These are phyloP conservation scores for Blastobotrys ciferrii DNA, from an alignment of 1,139 yeast species.

Conservation along the genomic window DNA sequence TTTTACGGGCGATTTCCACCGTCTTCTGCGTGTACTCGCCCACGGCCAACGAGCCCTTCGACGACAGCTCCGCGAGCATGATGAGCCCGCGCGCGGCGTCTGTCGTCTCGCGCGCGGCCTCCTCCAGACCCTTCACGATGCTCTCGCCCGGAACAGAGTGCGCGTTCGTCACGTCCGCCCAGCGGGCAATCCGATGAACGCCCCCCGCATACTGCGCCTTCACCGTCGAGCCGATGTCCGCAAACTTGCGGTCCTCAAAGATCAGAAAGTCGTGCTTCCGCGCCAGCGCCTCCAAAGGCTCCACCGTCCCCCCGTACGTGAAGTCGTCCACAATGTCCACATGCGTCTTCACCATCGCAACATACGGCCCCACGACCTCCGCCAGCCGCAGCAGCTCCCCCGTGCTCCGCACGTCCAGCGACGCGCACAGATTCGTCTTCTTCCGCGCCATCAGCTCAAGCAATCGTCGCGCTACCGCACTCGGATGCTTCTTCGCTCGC, in stretches of 20 bases:
- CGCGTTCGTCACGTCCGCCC: constrained; percentile 98
- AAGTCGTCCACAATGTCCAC: constrained; percentile 91
- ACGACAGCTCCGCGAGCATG: constrained; percentile 94
- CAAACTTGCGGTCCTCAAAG: constrained; percentile 96
- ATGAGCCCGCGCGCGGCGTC: constrained; percentile 68
- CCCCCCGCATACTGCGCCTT: constrained; percentile 93
- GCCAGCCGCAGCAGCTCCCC: constrained; percentile 66
- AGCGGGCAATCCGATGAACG: constrained; percentile 77
- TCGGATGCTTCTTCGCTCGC: constrained; percentile 68
- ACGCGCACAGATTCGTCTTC: constrained; percentile 89
- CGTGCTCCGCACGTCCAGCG: constrained; percentile 86
- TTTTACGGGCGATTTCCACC: constrained; percentile 83
- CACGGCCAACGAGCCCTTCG: constrained; percentile 87
- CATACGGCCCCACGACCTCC: constrained; percentile 84
- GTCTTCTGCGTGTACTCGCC: constrained; percentile 88
- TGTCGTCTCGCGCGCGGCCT: constrained; percentile 74
- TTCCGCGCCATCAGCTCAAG: constrained; percentile 74
- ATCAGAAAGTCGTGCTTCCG: constrained; percentile 79
- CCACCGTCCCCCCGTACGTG: constrained; percentile 71
- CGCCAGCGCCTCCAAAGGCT: constrained; percentile 68
- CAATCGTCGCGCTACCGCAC: constrained; percentile 77
- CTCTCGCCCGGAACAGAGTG: constrained; percentile 98
- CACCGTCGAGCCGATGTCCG: constrained; percentile 98
- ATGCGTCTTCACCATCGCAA: constrained; percentile 91
- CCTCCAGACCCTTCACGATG: constrained; percentile 81